phyloP scores from a whole-genome alignment of 2,329 filamentous ascomycete species.

The Fusarium anguioides region DNA sequence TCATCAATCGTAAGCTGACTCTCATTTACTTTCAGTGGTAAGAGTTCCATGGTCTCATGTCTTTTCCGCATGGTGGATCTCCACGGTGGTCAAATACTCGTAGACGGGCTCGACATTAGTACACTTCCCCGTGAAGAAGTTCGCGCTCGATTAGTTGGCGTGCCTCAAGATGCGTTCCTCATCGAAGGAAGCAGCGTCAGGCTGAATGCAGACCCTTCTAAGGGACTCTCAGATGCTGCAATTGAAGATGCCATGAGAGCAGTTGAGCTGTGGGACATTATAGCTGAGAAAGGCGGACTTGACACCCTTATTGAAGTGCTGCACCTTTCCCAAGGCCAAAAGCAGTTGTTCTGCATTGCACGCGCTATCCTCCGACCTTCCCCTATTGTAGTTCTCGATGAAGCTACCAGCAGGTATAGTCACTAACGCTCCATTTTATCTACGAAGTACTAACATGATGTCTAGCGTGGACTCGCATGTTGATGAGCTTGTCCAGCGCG shows the following conservation, averaged over 20 bases:
- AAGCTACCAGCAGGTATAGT: slow-evolving; percentile 54
- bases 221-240: slow-evolving; percentile 51
- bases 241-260: slow-evolving; percentile 58
- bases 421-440: neutral
- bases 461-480: slow-evolving; percentile 31
- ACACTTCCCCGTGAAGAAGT: slow-evolving; percentile 43
- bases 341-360: slow-evolving; percentile 61
- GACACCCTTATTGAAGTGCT: slow-evolving; percentile 48
- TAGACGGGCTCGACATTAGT: slow-evolving; percentile 57
- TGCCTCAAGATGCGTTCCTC: slow-evolving; percentile 64
- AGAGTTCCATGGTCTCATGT: slow-evolving; percentile 54
- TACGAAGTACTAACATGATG: neutral
- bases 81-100: slow-evolving; percentile 54
- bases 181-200: slow-evolving; percentile 57
- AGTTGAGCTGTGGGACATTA: slow-evolving; percentile 57
- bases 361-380: slow-evolving; percentile 56
- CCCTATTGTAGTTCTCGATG: slow-evolving; percentile 56
- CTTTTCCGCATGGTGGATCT: slow-evolving; percentile 60
- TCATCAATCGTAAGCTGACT: neutral
- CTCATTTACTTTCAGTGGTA: slow-evolving; percentile 51
- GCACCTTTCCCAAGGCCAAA: slow-evolving; percentile 58
- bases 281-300: slow-evolving; percentile 54
- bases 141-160: slow-evolving; percentile 51
- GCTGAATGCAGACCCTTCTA: slow-evolving; percentile 59
- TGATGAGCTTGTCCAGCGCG: slow-evolving; percentile 31